Conservation (phyloP, 2,329 filamentous ascomycete genomes). For the Penicillium sp. region DNA sequence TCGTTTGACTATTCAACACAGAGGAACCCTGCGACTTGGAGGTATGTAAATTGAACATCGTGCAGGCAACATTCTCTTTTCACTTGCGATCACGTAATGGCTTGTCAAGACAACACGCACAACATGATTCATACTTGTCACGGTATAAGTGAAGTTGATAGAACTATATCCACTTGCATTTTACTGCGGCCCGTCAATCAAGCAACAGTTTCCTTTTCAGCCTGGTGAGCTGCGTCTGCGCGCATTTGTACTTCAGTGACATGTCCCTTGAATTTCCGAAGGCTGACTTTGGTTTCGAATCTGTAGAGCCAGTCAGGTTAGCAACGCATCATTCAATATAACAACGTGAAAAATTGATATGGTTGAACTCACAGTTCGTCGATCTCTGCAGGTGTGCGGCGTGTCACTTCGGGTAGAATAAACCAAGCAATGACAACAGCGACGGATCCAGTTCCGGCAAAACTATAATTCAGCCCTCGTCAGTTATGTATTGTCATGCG, state of each 20-base stretch:
- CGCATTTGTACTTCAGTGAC: conserved; percentile 38
- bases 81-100: too few relatives aligned
- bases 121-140: too few relatives aligned
- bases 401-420: conserved; percentile 54
- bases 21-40: too few relatives aligned
- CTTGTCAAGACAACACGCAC: too few relatives aligned
- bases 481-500: background rate
- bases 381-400: conserved; percentile 50
- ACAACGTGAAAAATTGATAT: background rate
- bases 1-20: too few relatives aligned
- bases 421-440: conserved; percentile 44
- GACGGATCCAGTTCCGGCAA: conserved; percentile 33
- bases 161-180: too few relatives aligned
- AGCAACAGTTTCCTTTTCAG: conserved; percentile 9
- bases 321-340: background rate
- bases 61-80: too few relatives aligned
- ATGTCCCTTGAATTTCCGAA: conserved; percentile 39
- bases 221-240: conserved; percentile 19
- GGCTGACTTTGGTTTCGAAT: conserved; percentile 38
- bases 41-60: too few relatives aligned
- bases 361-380: conserved; percentile 36
- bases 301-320: conserved; percentile 5
- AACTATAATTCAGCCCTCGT: conserved; percentile 26
- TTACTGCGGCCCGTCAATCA: background rate
- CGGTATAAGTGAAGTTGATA: too few relatives aligned